These are phyloP conservation scores for Rhododendron ovatum DNA, from an alignment of 148 eudicot genomes.

Conservation along the genomic window DNA sequence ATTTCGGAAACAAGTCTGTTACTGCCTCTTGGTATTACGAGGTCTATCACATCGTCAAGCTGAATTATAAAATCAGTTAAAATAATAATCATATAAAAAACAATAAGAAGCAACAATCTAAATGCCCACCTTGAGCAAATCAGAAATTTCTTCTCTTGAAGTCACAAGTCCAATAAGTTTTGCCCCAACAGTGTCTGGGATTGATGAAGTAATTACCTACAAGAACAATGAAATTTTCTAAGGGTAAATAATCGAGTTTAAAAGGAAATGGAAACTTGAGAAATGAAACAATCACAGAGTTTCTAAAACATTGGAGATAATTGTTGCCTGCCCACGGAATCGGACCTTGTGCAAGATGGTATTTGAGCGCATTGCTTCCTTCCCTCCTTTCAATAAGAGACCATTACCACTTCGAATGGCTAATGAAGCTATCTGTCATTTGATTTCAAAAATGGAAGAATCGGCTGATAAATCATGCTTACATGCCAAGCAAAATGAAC, in stretches of 20 bases:
- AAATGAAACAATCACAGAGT: background rate
- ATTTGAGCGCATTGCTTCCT: constrained; percentile 83
- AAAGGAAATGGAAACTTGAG: background rate
- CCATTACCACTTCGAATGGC: constrained; percentile 94
- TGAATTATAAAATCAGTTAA: constrained; percentile 21
- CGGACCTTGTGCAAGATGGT: constrained; percentile 78
- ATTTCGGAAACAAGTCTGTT: constrained; percentile 81
- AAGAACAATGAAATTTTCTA: background rate
- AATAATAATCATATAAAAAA: background rate
- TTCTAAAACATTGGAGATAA: background rate
- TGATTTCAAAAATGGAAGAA: background rate
- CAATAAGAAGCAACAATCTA: background rate
- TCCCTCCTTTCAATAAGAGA: constrained; percentile 90
- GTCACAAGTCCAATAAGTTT: constrained; percentile 81
- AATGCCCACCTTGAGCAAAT: constrained; percentile 61
- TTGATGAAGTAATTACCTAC: constrained; percentile 68
- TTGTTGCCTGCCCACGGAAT: background rate
- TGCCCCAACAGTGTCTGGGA: constrained; percentile 73
- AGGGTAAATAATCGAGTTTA: background rate
- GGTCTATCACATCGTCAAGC: constrained; percentile 97
- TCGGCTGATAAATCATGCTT: background rate
- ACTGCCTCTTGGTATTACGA: constrained; percentile 97
- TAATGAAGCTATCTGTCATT: constrained; percentile 78
- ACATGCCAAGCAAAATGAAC: background rate
- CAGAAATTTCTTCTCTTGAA: constrained; percentile 83